Evolutionary conservation across 495 filamentous ascomycete species (phyloP).

Genomic region (Hypoxylon rickii): DNA sequence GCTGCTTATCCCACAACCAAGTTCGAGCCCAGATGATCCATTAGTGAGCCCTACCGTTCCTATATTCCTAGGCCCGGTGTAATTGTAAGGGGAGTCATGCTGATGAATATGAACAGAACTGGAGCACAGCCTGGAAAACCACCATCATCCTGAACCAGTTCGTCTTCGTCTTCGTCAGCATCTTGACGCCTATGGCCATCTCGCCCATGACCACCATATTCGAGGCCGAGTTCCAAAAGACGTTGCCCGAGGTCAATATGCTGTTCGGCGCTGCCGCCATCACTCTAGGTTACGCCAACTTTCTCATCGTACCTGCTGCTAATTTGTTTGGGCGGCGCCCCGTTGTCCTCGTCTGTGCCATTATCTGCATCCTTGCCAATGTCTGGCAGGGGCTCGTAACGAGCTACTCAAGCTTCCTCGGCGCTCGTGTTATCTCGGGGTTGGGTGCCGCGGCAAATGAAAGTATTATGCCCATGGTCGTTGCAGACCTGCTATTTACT

Average conservation of each 20-base stretch:
- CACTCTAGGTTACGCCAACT: constrained; percentile 67
- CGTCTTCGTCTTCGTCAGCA: constrained; percentile 60
- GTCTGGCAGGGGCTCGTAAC: constrained; percentile 64
- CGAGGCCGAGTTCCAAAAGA: constrained; percentile 60
- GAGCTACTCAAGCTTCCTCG: constrained; percentile 65
- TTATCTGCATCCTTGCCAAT: constrained; percentile 59
- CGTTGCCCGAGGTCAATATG: constrained; percentile 53
- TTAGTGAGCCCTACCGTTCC: constrained; percentile 26
- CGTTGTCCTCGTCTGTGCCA: constrained; percentile 59
- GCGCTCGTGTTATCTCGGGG: constrained; percentile 64
- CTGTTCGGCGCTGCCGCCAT: constrained; percentile 64
- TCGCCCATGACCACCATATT: constrained; percentile 62
- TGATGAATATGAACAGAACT: constrained; percentile 30
- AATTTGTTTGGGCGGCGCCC: constrained; percentile 62
- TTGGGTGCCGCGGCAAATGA: constrained; percentile 60
- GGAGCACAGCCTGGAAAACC: constrained; percentile 48
- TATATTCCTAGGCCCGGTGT: not conserved
- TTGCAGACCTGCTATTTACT: constrained; percentile 65
- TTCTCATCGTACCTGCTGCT: constrained; percentile 66
- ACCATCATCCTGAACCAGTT: constrained; percentile 52
- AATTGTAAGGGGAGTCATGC: not conserved
- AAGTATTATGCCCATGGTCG: constrained; percentile 64
- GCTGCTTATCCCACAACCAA: constrained; percentile 60
- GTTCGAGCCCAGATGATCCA: constrained; percentile 58
- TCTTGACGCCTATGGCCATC: constrained; percentile 61